These are phyloP conservation scores for Scalesia atractyloides DNA, from an alignment of 129 eudicot genomes.

Conservation along the genomic window DNA sequence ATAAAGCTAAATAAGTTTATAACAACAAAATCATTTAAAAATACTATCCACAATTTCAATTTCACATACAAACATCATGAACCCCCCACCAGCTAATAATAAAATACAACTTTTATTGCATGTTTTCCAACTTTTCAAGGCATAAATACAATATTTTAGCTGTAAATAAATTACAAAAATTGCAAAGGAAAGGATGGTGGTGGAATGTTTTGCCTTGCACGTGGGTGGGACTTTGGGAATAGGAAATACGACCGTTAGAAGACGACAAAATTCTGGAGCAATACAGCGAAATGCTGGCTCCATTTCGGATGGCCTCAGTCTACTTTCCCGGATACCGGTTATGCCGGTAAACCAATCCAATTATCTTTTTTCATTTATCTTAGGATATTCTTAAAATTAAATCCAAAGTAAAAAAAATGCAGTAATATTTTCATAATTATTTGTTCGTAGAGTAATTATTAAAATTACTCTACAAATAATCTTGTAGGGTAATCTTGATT, in stretches of 20 bases:
- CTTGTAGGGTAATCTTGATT: too few species aligned
- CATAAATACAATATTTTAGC: neutral
- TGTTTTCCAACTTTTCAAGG: neutral
- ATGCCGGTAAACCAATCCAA: conserved; percentile 15
- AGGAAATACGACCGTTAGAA: conserved; percentile 34
- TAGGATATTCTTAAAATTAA: too few species aligned
- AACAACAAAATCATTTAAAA: neutral
- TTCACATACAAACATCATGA: neutral
- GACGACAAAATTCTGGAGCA: conserved; percentile 25
- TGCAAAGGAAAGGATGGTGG: neutral
- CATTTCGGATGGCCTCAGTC: neutral
- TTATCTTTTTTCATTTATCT: too few species aligned
- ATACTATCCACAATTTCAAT: neutral
- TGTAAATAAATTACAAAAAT: conserved; percentile 10
- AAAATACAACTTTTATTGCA: conserved; percentile 7
- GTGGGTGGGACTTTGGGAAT: conserved; percentile 4
- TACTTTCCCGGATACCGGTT: conserved; percentile 13
- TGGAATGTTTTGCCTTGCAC: conserved; percentile 42
- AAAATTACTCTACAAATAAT: too few species aligned
- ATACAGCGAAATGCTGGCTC: neutral
- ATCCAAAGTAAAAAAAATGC: too few species aligned
- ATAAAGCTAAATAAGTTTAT: too few species aligned
- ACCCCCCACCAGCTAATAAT: neutral
- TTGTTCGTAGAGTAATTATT: too few species aligned
- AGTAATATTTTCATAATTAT: too few species aligned